A percentile compares a stretch with the other conserved stretches of the same genome.
Evolutionary conservation across 208 protist genomes (phyloP).

Genomic region (Tetramitus jugosus): DNA sequence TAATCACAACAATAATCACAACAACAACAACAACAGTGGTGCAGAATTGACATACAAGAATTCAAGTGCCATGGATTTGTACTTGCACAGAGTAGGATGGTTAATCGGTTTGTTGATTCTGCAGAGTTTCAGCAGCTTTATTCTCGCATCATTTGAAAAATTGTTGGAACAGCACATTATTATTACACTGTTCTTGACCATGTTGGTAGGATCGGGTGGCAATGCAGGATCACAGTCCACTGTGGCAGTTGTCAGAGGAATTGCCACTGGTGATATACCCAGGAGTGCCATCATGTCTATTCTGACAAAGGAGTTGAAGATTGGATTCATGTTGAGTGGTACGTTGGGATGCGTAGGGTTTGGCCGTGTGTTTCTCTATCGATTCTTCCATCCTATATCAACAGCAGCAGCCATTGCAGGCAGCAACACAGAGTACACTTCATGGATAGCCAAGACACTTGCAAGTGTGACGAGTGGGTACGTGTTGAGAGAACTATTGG

Average conservation of each 20-base stretch:
- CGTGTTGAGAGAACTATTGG: not conserved
- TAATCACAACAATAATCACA: too few relatives aligned
- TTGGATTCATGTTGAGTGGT: not conserved
- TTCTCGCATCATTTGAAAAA: not conserved
- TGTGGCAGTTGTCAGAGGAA: not conserved
- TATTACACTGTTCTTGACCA: constrained; percentile 13
- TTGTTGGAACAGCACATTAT: not conserved
- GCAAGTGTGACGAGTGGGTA: not conserved
- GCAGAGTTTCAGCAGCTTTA: constrained; percentile 8
- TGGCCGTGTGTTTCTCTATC: not conserved
- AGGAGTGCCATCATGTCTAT: not conserved
- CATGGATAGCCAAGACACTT: too few relatives aligned
- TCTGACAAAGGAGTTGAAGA: not conserved
- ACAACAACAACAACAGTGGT: too few relatives aligned
- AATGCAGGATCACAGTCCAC: not conserved
- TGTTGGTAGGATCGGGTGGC: constrained; percentile 2
- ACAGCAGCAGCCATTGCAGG: not conserved
- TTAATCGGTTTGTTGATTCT: constrained; percentile 5
- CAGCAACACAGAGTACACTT: not conserved
- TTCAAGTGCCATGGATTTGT: too few relatives aligned
- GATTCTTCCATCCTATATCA: not conserved
- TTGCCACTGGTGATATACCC: not conserved
- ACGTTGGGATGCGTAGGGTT: not conserved
- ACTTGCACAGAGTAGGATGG: constrained; percentile 5
- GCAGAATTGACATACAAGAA: too few relatives aligned